Evolutionary conservation across 805 yeast species (phyloP).

Genomic region (Teunomyces kruisii): DNA sequence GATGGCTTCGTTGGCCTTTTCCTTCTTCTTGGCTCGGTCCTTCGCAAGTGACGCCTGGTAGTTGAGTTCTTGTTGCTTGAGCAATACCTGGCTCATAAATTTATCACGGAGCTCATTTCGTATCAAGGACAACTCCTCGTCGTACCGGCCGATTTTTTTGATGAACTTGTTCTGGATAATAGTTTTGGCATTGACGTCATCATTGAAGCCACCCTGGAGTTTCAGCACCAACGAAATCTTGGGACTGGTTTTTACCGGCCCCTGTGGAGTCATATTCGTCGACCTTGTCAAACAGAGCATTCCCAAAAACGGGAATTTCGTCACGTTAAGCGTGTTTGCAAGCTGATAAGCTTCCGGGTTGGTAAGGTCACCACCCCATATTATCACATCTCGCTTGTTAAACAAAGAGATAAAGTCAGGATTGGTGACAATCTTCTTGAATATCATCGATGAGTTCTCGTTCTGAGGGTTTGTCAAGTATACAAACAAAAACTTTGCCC

Average conservation of each 20-base stretch:
- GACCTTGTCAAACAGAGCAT: conserved; percentile 67
- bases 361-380: conserved; percentile 90
- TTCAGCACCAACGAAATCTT: conserved; percentile 60
- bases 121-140: conserved; percentile 58
- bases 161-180: conserved; percentile 40
- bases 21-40: conserved; percentile 55
- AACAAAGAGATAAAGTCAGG: conserved; percentile 45
- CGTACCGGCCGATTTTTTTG: conserved; percentile 53
- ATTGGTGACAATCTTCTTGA: conserved; percentile 53
- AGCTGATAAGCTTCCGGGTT: conserved; percentile 83
- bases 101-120: conserved; percentile 63
- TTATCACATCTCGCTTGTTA: conserved; percentile 48
- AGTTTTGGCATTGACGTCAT: conserved; percentile 32
- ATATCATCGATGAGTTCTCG: conserved; percentile 57
- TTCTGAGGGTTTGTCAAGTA: conserved; percentile 72
- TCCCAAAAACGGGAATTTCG: conserved; percentile 81
- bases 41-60: conserved; percentile 67
- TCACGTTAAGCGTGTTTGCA: conserved; percentile 68
- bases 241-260: conserved; percentile 52
- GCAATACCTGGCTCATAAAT: conserved; percentile 54
- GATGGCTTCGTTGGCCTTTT: conserved; percentile 23
- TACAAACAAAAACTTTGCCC: conserved; percentile 70
- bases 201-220: conserved; percentile 59
- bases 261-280: conserved; percentile 53
- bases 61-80: conserved; percentile 75